Evolutionary conservation across 768 basidiomycete genomes (phyloP).

Genomic region (Tylopilus balloui): DNA sequence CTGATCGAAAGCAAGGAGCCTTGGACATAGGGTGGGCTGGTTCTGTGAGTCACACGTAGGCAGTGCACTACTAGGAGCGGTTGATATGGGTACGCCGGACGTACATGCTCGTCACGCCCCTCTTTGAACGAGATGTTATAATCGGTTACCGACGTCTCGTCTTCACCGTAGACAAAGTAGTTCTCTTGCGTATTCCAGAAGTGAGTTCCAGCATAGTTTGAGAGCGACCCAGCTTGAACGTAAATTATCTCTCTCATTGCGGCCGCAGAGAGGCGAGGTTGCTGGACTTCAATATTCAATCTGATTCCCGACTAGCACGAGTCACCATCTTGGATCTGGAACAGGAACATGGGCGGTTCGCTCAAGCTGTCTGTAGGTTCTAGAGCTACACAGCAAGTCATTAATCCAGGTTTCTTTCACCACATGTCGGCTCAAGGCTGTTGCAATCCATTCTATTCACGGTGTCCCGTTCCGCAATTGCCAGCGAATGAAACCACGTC

Average conservation of each 20-base stretch:
- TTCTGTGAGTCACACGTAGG: constrained; percentile 10
- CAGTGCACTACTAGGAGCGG: not conserved
- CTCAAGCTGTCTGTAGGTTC: not conserved
- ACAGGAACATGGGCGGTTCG: not conserved
- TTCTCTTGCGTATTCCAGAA: constrained; percentile 81
- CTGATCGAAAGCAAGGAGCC: constrained; percentile 62
- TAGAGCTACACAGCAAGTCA: constrained; percentile 3
- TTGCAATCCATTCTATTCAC: not conserved
- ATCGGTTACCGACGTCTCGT: constrained; percentile 41
- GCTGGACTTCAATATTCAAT: not conserved
- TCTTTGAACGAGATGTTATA: constrained; percentile 66
- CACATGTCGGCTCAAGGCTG: not conserved
- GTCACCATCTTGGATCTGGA: not conserved
- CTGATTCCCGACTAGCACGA: not conserved
- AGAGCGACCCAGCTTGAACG: constrained; percentile 63
- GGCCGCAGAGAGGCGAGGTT: no score
- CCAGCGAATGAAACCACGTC: not conserved
- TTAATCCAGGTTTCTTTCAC: not conserved
- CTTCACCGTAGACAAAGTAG: constrained; percentile 53
- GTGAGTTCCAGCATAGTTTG: constrained; percentile 70
- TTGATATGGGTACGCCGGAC: constrained; percentile 15
- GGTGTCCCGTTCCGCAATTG: not conserved
- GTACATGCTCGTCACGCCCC: constrained; percentile 47
- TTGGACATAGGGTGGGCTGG: constrained; percentile 51
- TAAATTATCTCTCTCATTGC: constrained; percentile 76